Conservation (phyloP, 192 early-diverging fungal genomes). For the Backusella parvicylindrica region DNA sequence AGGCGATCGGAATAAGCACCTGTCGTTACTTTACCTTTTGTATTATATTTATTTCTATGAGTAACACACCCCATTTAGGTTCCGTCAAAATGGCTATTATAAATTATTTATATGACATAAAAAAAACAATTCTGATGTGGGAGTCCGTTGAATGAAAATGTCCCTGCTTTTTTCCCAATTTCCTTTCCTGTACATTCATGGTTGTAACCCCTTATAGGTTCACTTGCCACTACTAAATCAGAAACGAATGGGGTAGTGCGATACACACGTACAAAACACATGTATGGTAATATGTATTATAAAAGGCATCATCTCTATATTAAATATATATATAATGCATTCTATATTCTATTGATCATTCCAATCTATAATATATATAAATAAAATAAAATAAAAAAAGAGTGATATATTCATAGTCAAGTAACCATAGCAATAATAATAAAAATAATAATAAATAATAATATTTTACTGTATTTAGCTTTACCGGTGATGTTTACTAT, state of each 20-base stretch:
- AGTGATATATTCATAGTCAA: background rate
- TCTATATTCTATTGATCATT: background rate
- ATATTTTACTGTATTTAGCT: background rate
- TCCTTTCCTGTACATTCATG: slow-evolving; percentile 1
- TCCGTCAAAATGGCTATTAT: slow-evolving; percentile 11
- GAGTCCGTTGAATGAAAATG: slow-evolving; percentile 5
- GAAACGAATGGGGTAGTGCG: slow-evolving; percentile 11
- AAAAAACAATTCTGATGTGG: background rate
- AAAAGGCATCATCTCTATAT: background rate
- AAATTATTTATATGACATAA: slow-evolving; percentile 8
- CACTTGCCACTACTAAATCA: background rate
- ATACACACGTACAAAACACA: slow-evolving; percentile 9
- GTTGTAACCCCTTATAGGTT: background rate
- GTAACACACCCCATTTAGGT: slow-evolving; percentile 3
- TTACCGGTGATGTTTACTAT: background rate
- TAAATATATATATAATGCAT: background rate
- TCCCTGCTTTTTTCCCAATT: slow-evolving; percentile 7
- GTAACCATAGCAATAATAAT: background rate
- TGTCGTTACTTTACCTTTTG: slow-evolving; percentile 6
- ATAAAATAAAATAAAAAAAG: background rate
- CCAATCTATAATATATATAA: background rate
- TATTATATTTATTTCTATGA: slow-evolving; percentile 6
- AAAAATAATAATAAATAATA: too few species aligned
- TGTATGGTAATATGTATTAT: background rate
- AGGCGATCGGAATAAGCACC: background rate